Percentiles rank a stretch among this genome's conserved stretches.
Conservation (phyloP, 305 asterid species). For the Solanum hybrid region DNA sequence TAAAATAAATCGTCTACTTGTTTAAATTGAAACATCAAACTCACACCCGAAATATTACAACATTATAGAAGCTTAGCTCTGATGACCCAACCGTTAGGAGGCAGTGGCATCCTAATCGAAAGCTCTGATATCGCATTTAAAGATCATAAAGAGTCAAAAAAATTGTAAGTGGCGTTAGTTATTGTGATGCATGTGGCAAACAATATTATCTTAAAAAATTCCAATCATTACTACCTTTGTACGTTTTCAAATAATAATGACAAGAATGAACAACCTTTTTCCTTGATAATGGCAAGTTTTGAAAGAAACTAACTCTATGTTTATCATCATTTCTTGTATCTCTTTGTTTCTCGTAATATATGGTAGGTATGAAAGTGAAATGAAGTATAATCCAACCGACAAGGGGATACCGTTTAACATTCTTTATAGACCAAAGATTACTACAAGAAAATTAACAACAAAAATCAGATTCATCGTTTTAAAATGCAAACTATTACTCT, state of each 20-base stretch:
- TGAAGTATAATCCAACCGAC: background rate
- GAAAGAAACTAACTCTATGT: background rate
- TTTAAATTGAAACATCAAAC: background rate
- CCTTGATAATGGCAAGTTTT: background rate
- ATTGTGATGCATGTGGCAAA: background rate
- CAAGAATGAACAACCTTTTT: background rate
- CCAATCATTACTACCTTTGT: background rate
- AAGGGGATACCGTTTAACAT: background rate
- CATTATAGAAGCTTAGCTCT: background rate
- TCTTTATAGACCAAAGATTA: background rate
- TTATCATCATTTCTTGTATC: background rate
- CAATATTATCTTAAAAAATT: background rate
- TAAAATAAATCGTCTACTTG: background rate
- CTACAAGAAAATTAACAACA: background rate
- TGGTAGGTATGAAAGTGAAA: background rate
- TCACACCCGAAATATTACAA: background rate
- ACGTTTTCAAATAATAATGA: background rate
- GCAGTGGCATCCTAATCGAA: background rate
- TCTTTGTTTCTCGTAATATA: background rate
- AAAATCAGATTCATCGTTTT: background rate
- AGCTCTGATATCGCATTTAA: background rate
- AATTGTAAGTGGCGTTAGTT: background rate
- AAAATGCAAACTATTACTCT: background rate
- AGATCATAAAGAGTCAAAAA: background rate
- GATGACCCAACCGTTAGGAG: background rate